Conservation (phyloP, 1,139 yeast species). For the Debaryomyces sp. region DNA sequence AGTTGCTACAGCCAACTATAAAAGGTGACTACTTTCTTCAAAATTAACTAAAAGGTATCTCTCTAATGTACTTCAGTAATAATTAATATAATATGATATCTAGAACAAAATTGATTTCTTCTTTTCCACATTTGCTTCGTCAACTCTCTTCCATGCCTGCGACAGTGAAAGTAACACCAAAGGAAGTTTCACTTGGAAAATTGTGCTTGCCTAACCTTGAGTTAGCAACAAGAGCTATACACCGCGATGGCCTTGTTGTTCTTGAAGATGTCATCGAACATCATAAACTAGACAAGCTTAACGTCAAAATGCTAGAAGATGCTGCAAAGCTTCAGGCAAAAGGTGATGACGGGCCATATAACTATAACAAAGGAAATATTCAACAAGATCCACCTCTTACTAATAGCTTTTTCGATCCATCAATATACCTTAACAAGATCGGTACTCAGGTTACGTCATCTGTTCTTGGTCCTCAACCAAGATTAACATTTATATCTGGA, state of each 20-base stretch:
- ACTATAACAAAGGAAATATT: background rate
- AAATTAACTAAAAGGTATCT: background rate
- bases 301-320: background rate
- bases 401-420: background rate
- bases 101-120: background rate
- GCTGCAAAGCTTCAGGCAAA: background rate
- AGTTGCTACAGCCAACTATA: background rate
- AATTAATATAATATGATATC: background rate
- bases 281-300: background rate
- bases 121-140: background rate
- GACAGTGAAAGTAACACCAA: background rate
- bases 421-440: background rate
- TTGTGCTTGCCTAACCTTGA: background rate
- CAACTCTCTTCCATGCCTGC: background rate
- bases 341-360: background rate
- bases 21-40: background rate
- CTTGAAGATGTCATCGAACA: background rate
- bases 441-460: background rate
- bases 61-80: background rate
- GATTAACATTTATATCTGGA: background rate
- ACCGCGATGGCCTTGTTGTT: background rate
- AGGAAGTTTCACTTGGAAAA: background rate
- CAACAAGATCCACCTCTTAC: background rate
- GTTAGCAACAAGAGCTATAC: background rate
- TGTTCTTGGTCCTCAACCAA: background rate